Evolutionary conservation across 2,329 filamentous ascomycete species (phyloP).

Genomic region (Aspergillus calidoustus): DNA sequence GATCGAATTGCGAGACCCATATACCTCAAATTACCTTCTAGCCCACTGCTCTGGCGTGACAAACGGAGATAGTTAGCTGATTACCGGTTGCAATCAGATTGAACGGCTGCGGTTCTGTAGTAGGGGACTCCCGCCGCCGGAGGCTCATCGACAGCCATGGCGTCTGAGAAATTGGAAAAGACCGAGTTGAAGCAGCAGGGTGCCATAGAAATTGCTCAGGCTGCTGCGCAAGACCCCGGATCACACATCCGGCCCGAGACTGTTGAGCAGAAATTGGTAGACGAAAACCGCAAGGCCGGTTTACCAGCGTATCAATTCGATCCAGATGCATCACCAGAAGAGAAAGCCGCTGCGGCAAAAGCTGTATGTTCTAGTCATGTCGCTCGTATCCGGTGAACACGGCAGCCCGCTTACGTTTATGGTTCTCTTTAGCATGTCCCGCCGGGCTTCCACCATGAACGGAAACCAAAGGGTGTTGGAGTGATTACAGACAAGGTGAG

Average conservation of each 20-base stretch:
- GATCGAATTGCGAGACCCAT: background rate
- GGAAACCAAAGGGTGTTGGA: slow-evolving; percentile 45
- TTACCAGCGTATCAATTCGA: slow-evolving; percentile 83
- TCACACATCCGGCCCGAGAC: slow-evolving; percentile 70
- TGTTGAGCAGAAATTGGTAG: slow-evolving; percentile 73
- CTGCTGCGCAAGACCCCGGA: slow-evolving; percentile 56
- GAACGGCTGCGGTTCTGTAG: slow-evolving; percentile 19
- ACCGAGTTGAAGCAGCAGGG: slow-evolving; percentile 81
- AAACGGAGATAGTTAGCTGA: slow-evolving; percentile 12
- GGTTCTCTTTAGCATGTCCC: slow-evolving; percentile 60
- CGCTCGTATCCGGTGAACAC: background rate
- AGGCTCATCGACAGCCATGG: slow-evolving; percentile 32
- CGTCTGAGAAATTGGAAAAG: slow-evolving; percentile 39
- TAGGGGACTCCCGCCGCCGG: slow-evolving; percentile 23
- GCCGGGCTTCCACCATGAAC: slow-evolving; percentile 63
- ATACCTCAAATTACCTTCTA: background rate
- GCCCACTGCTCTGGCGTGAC: background rate
- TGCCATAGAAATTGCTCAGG: slow-evolving; percentile 73
- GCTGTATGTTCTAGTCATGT: slow-evolving; percentile 62
- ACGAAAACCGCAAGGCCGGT: slow-evolving; percentile 79
- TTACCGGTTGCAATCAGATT: background rate
- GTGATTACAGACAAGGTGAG: slow-evolving; percentile 75
- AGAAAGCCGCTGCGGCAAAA: slow-evolving; percentile 81
- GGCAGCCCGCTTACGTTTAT: slow-evolving; percentile 11
- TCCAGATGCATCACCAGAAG: slow-evolving; percentile 77